These are phyloP conservation scores for Lantana camara DNA, from an alignment of 257 asterid genomes.

Conservation along the genomic window DNA sequence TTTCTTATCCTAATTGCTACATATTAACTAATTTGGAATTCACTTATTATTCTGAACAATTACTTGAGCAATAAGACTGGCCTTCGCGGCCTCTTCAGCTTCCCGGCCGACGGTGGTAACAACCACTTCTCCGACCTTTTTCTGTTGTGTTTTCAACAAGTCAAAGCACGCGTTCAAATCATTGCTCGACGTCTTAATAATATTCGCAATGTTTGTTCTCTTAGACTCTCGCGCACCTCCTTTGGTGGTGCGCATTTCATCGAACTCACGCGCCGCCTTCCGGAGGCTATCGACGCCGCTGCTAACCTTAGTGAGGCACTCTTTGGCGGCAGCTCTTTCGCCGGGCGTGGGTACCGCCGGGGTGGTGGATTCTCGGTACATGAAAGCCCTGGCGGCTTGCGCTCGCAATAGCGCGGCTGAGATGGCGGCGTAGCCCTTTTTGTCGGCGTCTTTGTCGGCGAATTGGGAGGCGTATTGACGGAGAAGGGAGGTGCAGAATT, in stretches of 20 bases:
- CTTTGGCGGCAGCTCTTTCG: slow-evolving; percentile 34
- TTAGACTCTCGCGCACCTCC: slow-evolving; percentile 31
- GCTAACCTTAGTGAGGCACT: slow-evolving; percentile 40
- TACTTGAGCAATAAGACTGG: slow-evolving; percentile 1
- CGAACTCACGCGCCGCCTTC: slow-evolving; percentile 44
- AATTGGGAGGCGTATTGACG: slow-evolving; percentile 23
- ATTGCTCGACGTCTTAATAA: slow-evolving; percentile 30
- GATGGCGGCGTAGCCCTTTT: slow-evolving; percentile 31
- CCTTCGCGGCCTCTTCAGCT: slow-evolving; percentile 11
- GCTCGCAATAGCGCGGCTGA: slow-evolving; percentile 14
- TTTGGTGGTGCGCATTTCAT: slow-evolving; percentile 21
- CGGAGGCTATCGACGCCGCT: slow-evolving; percentile 45
- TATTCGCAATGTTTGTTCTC: slow-evolving; percentile 37
- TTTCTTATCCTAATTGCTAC: background rate
- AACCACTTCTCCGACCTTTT: background rate
- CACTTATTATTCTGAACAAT: background rate
- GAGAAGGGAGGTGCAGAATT: slow-evolving; percentile 16
- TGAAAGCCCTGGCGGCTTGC: slow-evolving; percentile 21
- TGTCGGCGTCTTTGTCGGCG: slow-evolving; percentile 18
- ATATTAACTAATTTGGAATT: background rate
- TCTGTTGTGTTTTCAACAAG: background rate
- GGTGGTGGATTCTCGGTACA: slow-evolving; percentile 9
- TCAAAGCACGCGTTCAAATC: slow-evolving; percentile 14
- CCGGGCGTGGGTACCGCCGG: background rate
- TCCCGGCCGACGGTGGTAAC: background rate